A percentile compares a stretch with the other conserved stretches of the same genome.
These are phyloP conservation scores for Lentinula sp. DNA, from an alignment of 768 basidiomycete genomes.

Conservation along the genomic window DNA sequence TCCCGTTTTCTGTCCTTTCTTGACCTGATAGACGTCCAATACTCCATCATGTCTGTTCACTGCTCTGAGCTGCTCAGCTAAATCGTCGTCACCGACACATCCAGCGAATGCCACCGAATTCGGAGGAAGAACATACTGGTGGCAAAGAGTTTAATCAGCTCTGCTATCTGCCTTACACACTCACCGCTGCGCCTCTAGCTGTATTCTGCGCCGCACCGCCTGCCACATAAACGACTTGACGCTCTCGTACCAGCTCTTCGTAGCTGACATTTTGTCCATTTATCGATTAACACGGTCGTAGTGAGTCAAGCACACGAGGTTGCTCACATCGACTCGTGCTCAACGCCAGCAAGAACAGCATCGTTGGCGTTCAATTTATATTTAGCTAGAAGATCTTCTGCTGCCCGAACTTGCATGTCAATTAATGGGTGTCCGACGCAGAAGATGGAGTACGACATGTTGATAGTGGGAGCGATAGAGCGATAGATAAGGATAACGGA, in stretches of 20 bases:
- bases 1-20: conserved; percentile 58
- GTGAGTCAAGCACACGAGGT: not conserved
- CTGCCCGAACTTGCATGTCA: conserved; percentile 66
- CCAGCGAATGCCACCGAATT: conserved; percentile 68
- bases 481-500: not conserved
- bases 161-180: conserved; percentile 28
- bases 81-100: conserved; percentile 64
- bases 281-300: not conserved
- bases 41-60: conserved; percentile 71
- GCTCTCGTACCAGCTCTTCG: conserved; percentile 56
- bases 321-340: conserved; percentile 62
- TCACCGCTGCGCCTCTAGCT: conserved; percentile 69
- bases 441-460: conserved; percentile 39
- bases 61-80: conserved; percentile 55
- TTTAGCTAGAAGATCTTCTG: conserved; percentile 61
- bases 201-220: conserved; percentile 78
- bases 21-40: conserved; percentile 61
- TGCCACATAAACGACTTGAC: conserved; percentile 62
- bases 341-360: conserved; percentile 68
- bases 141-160: not conserved
- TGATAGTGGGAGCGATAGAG: not conserved
- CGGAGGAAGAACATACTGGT: conserved; percentile 66
- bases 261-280: conserved; percentile 38
- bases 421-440: conserved; percentile 72
- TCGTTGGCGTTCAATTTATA: conserved; percentile 71